phyloP scores from a whole-genome alignment of 495 filamentous ascomycete genomes.

The Penicillium mononematosum region DNA sequence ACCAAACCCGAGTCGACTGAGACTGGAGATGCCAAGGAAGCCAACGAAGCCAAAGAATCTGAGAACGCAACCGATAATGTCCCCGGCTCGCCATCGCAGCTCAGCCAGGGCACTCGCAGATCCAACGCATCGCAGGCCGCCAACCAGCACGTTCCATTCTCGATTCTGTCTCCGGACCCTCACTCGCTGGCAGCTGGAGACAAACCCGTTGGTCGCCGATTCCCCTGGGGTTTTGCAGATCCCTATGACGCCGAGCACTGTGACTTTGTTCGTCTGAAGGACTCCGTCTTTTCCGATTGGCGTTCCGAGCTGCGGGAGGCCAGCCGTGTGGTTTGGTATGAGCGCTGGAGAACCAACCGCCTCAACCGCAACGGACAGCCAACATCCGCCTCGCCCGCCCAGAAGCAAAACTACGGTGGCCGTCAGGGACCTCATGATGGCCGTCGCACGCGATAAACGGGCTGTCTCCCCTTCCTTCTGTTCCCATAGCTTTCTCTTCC shows the following conservation, averaged over 20 bases:
- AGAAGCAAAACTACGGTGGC: slow-evolving; percentile 28
- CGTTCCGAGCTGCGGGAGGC: slow-evolving; percentile 85
- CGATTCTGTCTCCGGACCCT: slow-evolving; percentile 88
- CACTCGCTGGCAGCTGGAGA: slow-evolving; percentile 68
- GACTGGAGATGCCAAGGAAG: slow-evolving; percentile 25
- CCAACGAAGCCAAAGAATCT: slow-evolving; percentile 4
- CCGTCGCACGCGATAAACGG: slow-evolving; percentile 34
- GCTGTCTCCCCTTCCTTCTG: slow-evolving; percentile 11
- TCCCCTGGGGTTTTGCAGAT: slow-evolving; percentile 96
- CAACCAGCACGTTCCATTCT: slow-evolving; percentile 67
- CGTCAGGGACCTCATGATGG: slow-evolving; percentile 35
- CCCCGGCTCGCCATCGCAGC: slow-evolving; percentile 9
- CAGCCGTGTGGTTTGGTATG: slow-evolving; percentile 92
- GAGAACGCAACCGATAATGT: slow-evolving; percentile 8
- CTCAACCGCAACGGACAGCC: slow-evolving; percentile 46
- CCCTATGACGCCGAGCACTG: slow-evolving; percentile 89
- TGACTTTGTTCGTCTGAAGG: slow-evolving; percentile 88
- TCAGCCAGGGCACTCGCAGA: slow-evolving; percentile 26
- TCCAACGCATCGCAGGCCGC: slow-evolving; percentile 24
- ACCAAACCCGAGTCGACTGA: slow-evolving; percentile 34
- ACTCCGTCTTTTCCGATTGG: slow-evolving; percentile 92
- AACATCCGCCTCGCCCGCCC: slow-evolving; percentile 14
- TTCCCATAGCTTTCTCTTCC: slow-evolving; percentile 33
- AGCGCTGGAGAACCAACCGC: slow-evolving; percentile 85
- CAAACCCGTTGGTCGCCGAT: slow-evolving; percentile 69